Base-by-base conservation (phyloP, 345 rosid species). In the Salix caprea region DNA sequence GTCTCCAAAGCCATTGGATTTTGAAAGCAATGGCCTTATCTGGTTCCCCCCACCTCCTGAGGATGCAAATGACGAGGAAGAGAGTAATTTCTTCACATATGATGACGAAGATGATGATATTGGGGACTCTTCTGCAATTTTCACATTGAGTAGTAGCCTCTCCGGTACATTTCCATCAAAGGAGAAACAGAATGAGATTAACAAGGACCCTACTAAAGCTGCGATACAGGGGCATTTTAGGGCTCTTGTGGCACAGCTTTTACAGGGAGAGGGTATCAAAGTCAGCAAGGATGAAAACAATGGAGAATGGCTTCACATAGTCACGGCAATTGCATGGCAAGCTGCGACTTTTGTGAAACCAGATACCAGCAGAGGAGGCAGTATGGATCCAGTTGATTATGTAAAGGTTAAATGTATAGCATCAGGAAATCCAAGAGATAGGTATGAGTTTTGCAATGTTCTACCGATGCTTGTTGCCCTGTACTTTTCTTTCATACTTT, bases 321-420 rank as follows among this genome's bases (percentile, higher is more conserved):
- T 96, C 77, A 90, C 98, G 11, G 61, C 80, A 74, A 52, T 94
- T 77, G 97, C 99, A 16, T 92, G 95, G 97, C 97, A 94, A 86
- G 98, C 98, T 81, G 99, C 99, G 0, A 92, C 78, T 80, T 96
- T 87, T 82, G 97, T 96, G 76, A 96, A 91, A 82, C 99, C 99
- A 15, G 97, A 96, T 85, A 96, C 97, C 76, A 91, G 97, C 84
- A 89, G 83, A 77, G 99, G 98, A 32, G 99, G 98, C 78, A 96
- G 98, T 85, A 96, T 96, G 99, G 99, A 96, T 85, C 99, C 99
- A 5, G 91, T 79, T 72, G 84, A 96, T 76, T 96, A 96, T 81
- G 97, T 96, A 78, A 94, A 96, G 84, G 90, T 96, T 68, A 96
- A 96, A 80, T 96, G 99, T 81, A 86, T 96, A 75, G 94, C 98